Conservation (phyloP, 2,329 filamentous ascomycete species). For the Exophiala sideris region DNA sequence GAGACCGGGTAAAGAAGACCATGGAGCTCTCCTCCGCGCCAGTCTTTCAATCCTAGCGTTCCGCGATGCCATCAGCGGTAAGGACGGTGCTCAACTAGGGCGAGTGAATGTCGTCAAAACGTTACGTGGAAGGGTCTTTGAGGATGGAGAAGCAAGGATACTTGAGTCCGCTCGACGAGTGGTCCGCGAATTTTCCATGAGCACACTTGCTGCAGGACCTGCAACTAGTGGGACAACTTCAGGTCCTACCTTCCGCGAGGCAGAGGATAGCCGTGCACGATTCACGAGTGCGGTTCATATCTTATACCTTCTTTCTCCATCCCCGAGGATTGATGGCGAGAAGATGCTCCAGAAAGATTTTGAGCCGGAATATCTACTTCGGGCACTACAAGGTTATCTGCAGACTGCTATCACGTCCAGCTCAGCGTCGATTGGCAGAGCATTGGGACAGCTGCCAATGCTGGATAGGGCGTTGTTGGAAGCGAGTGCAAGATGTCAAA, state of each 20-base stretch:
- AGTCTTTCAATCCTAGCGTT: constrained; percentile 74
- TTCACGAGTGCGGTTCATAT: constrained; percentile 71
- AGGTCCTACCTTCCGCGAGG: constrained; percentile 53
- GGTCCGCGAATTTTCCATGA: constrained; percentile 79
- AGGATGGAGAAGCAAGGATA: constrained; percentile 71
- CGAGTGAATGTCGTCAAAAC: constrained; percentile 68
- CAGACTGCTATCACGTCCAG: constrained; percentile 77
- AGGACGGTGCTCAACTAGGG: constrained; percentile 74
- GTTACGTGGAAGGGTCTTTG: constrained; percentile 66
- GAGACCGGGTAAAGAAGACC: constrained; percentile 59
- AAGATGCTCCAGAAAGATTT: constrained; percentile 50
- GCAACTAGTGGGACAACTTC: constrained; percentile 20
- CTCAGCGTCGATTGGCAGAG: constrained; percentile 68
- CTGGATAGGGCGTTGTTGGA: constrained; percentile 80
- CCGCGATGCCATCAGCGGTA: constrained; percentile 62
- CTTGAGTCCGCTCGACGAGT: constrained; percentile 71
- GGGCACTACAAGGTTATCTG: constrained; percentile 76
- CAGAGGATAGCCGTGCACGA: constrained; percentile 70
- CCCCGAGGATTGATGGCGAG: constrained; percentile 36
- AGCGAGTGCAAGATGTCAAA: constrained; percentile 80
- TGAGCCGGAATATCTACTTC: constrained; percentile 68
- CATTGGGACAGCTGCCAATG: constrained; percentile 73
- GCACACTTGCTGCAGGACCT: constrained; percentile 42
- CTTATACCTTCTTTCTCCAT: constrained; percentile 77
- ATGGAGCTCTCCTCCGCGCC: constrained; percentile 75